Conservation (phyloP, 192 early-diverging fungal genomes). For the Coemansia sp. region DNA sequence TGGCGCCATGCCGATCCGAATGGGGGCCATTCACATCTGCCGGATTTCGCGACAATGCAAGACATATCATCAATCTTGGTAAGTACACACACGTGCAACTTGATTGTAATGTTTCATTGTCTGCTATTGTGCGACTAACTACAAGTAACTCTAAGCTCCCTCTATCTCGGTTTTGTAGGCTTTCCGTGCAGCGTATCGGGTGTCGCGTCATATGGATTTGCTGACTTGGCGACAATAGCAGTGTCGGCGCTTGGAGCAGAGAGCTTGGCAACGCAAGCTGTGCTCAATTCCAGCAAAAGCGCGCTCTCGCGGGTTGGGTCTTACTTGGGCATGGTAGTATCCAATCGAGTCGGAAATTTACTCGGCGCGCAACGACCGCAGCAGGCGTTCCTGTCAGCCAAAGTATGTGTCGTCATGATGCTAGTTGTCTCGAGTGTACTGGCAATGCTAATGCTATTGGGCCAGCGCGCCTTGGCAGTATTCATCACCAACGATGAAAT, state of each 20-base stretch:
- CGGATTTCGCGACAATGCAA: constrained; percentile 34
- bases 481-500: constrained; percentile 53
- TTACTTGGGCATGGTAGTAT: constrained; percentile 72
- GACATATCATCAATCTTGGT: constrained; percentile 37
- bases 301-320: constrained; percentile 74
- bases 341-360: constrained; percentile 80
- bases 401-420: constrained; percentile 57
- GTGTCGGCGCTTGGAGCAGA: constrained; percentile 77
- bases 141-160: not conserved
- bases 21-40: constrained; percentile 40
- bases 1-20: constrained; percentile 29
- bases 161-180: constrained; percentile 14
- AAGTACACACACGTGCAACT: constrained; percentile 4
- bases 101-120: not conserved
- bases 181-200: constrained; percentile 50
- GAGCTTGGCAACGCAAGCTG: constrained; percentile 80
- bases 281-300: constrained; percentile 73
- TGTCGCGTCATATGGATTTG: constrained; percentile 54
- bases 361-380: constrained; percentile 61
- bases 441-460: constrained; percentile 57
- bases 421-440: constrained; percentile 34
- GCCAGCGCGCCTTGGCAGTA: constrained; percentile 58
- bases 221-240: constrained; percentile 72
- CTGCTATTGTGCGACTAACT: not conserved
- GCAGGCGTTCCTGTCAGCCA: constrained; percentile 30